Conservation (phyloP, 2,329 filamentous ascomycete genomes). For the Aotearoamyces nothofagi region DNA sequence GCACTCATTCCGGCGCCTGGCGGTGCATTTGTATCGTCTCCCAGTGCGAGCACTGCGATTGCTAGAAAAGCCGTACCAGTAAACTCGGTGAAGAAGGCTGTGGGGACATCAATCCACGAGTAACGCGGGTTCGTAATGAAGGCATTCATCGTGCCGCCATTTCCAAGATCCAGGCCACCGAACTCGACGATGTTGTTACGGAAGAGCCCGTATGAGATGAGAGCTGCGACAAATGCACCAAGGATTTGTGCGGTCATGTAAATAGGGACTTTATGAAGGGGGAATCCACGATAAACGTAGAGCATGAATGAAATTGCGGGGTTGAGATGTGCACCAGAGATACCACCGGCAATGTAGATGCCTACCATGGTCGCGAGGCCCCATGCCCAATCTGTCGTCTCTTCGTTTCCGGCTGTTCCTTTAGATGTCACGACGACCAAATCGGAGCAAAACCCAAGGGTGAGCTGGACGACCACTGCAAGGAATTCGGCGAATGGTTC, state of each 20-base stretch:
- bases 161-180: neutral
- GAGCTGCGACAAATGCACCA: slow-evolving; percentile 6
- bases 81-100: slow-evolving; percentile 29
- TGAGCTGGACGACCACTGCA: slow-evolving; percentile 12
- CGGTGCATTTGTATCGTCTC: slow-evolving; percentile 26
- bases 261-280: slow-evolving; percentile 6
- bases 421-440: slow-evolving; percentile 20
- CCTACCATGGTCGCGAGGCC: slow-evolving; percentile 34
- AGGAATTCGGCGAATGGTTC: slow-evolving; percentile 35
- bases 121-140: slow-evolving; percentile 4
- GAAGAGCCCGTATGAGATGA: slow-evolving; percentile 7
- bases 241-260: slow-evolving; percentile 8
- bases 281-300: slow-evolving; percentile 8
- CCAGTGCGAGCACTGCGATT: slow-evolving; percentile 24
- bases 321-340: slow-evolving; percentile 9
- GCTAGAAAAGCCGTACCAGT: slow-evolving; percentile 23
- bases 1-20: slow-evolving; percentile 31
- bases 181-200: slow-evolving; percentile 4
- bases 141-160: slow-evolving; percentile 4
- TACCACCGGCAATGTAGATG: slow-evolving; percentile 14
- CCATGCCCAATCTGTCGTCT: slow-evolving; percentile 29
- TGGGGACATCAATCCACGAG: slow-evolving; percentile 7
- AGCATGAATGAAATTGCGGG: slow-evolving; percentile 8
- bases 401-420: slow-evolving; percentile 21
- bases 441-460: slow-evolving; percentile 30